phyloP scores from a whole-genome alignment of 2,329 filamentous ascomycete genomes.

The Hymenoscyphus scutula region DNA sequence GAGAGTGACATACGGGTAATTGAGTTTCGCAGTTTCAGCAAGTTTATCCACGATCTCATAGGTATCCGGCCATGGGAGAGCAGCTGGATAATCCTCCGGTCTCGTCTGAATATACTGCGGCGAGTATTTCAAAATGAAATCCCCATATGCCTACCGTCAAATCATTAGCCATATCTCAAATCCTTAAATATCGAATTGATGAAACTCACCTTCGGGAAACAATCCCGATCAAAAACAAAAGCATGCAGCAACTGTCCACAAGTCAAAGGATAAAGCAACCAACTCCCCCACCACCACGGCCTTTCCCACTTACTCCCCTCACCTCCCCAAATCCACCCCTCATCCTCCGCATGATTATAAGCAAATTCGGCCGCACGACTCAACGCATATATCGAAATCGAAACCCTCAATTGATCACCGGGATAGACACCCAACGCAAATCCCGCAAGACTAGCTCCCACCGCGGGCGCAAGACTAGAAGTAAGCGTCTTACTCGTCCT shows the following conservation, averaged over 20 bases:
- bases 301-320: constrained; percentile 54
- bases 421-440: constrained; percentile 77
- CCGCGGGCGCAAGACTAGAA: constrained; percentile 77
- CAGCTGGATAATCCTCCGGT: constrained; percentile 65
- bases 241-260: constrained; percentile 76
- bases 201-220: constrained; percentile 57
- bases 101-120: constrained; percentile 74
- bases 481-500: constrained; percentile 72
- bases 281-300: constrained; percentile 83
- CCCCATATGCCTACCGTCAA: constrained; percentile 48
- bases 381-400: constrained; percentile 76
- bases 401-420: constrained; percentile 67
- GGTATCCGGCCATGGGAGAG: constrained; percentile 70
- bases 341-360: constrained; percentile 79
- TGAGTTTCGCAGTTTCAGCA: constrained; percentile 74
- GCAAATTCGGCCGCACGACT: constrained; percentile 81
- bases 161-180: constrained; percentile 14
- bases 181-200: constrained; percentile 32
- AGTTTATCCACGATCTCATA: constrained; percentile 78
- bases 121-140: constrained; percentile 68
- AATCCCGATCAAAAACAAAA: constrained; percentile 73
- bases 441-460: constrained; percentile 87
- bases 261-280: constrained; percentile 74
- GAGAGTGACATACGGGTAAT: constrained; percentile 69
- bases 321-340: constrained; percentile 64